These are phyloP conservation scores for Aspergillus aculeatus DNA, from an alignment of 2,329 filamentous ascomycete genomes.

Conservation along the genomic window DNA sequence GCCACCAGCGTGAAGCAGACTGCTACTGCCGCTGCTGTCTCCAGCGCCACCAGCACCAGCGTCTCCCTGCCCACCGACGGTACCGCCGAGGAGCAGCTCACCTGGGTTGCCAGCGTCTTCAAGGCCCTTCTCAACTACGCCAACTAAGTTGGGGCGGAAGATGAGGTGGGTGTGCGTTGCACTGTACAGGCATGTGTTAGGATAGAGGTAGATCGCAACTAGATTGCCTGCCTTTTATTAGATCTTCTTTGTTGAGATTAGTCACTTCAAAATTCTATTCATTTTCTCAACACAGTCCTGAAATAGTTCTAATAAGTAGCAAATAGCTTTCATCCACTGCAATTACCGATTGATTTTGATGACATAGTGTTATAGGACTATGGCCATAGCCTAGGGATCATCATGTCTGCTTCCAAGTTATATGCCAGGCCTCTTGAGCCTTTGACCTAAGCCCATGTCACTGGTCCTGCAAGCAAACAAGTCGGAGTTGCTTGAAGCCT, in stretches of 20 bases:
- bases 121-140: conserved; percentile 18
- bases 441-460: no score
- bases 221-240: not conserved
- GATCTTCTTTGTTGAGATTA: not conserved
- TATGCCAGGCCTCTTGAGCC: no score
- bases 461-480: no score
- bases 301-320: not conserved
- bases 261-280: not conserved
- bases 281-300: not conserved
- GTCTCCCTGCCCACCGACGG: conserved; percentile 19
- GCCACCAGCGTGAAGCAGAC: conserved; percentile 12
- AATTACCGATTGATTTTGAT: no score
- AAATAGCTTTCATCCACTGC: no score
- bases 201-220: not conserved
- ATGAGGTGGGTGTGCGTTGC: not conserved
- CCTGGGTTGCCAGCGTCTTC: conserved; percentile 16
- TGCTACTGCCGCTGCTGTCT: conserved; percentile 12
- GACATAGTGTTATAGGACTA: no score
- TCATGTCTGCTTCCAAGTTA: no score
- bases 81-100: conserved; percentile 21
- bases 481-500: no score
- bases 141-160: not conserved
- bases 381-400: no score
- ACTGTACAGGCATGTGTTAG: not conserved
- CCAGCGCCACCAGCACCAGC: not conserved